phyloP scores from a whole-genome alignment of 352 stramenopile species.

The Discostella stelligera region DNA sequence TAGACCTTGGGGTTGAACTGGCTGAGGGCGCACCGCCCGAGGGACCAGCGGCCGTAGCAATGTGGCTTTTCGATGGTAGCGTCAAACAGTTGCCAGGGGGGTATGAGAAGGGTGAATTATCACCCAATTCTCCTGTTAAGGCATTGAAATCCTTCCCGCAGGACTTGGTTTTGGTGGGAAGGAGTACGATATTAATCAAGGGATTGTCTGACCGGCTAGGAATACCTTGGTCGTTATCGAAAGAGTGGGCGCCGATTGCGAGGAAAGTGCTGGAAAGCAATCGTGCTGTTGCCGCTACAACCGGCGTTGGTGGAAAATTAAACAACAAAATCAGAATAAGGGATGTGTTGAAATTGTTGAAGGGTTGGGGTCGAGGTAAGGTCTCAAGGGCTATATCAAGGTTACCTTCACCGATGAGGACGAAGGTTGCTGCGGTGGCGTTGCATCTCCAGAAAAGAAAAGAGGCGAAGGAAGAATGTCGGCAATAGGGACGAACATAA shows the following conservation, averaged over 20 bases:
- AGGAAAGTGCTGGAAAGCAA: slow-evolving; percentile 48
- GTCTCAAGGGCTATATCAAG: slow-evolving; percentile 40
- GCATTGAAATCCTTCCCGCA: slow-evolving; percentile 85
- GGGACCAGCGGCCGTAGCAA: slow-evolving; percentile 83
- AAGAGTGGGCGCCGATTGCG: slow-evolving; percentile 77
- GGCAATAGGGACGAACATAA: slow-evolving; percentile 5
- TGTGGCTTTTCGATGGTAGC: slow-evolving; percentile 86
- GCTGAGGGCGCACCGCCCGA: slow-evolving; percentile 77
- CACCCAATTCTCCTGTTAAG: slow-evolving; percentile 83
- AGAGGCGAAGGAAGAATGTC: slow-evolving; percentile 28
- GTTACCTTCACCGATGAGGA: slow-evolving; percentile 60
- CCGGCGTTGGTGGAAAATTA: neutral
- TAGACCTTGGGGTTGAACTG: slow-evolving; percentile 84
- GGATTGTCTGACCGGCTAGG: slow-evolving; percentile 71
- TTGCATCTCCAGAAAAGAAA: slow-evolving; percentile 62
- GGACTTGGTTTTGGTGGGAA: slow-evolving; percentile 84
- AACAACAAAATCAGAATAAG: slow-evolving; percentile 61
- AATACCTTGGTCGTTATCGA: slow-evolving; percentile 76
- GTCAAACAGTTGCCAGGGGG: slow-evolving; percentile 79
- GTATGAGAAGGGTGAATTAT: slow-evolving; percentile 84
- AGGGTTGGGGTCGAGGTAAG: slow-evolving; percentile 66
- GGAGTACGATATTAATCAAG: slow-evolving; percentile 86
- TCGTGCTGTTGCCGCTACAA: slow-evolving; percentile 5
- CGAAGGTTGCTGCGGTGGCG: slow-evolving; percentile 53
- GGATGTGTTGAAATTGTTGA: slow-evolving; percentile 59